Evolutionary conservation across 108 stramenopile species (phyloP), one percentile per base, ranked within the genome.

Genomic region (Pseudonitzschia delicatissima): DNA sequence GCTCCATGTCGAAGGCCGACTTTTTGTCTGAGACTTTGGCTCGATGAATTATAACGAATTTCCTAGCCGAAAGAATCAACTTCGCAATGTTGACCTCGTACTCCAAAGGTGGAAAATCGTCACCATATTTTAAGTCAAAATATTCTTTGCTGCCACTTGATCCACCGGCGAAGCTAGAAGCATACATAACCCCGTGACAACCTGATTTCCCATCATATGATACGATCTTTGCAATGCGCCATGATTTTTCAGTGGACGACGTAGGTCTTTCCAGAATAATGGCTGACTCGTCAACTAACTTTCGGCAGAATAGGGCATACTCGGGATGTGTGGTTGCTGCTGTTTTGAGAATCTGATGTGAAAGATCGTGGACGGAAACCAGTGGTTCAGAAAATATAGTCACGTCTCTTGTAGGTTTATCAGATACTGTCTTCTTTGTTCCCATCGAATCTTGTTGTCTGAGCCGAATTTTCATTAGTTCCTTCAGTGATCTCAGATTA

Each of bases 301-400:
- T 66, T 37, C 35, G 55, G 44, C 77, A 82, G 53, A 70, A 82
- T 13, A 23, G n/a, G 23, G 48, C 18, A 53, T 79, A 82, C 20
- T 13, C 13, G 3, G 57, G 57, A 39, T 77, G 28, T 7, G 34
- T 39, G 20, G 51, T 31, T 20, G 45, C 17, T 29, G 35, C 29
- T 12, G 74, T 33, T 34, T 71, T 63, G n/a, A 82, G 66, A 45
- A 82, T 35, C 35, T 79, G 82, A 36, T 18, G 33, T 45, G 76
- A 55, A 6, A 82, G 55, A 35, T 76, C 77, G 25, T 33, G 9
- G n/a, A 82, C 28, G 15, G 74, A 64, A 48, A 77, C 59, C 35
- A 82, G 61, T 23, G 82, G 82, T 44, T 82, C 78, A 12, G 64
- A 74, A 45, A 62, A 27, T 18, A 61, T 61, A 18, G 59, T 61